Conservation (phyloP, 2,329 filamentous ascomycete species). For the Biscogniauxia sp. region DNA sequence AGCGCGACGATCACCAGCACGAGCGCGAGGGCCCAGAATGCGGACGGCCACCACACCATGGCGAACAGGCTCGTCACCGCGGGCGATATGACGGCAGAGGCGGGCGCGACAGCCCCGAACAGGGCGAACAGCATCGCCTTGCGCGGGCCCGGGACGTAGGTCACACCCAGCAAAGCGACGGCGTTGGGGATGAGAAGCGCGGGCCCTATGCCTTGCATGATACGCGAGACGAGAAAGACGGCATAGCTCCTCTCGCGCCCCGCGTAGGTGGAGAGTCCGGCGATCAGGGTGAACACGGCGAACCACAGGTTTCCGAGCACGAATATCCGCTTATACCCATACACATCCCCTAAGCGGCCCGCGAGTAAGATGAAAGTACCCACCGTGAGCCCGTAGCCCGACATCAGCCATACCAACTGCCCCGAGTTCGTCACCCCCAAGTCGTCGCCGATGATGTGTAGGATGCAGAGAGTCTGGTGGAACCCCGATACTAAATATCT, state of each 20-base stretch:
- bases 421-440: constrained; percentile 40
- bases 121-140: constrained; percentile 34
- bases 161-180: constrained; percentile 50
- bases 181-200: constrained; percentile 53
- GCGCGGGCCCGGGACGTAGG: constrained; percentile 39
- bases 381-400: constrained; percentile 46
- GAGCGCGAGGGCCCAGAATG: constrained; percentile 29
- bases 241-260: constrained; percentile 22
- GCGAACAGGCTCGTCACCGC: constrained; percentile 28
- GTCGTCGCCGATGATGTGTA: constrained; percentile 43
- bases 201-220: constrained; percentile 49
- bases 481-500: constrained; percentile 26
- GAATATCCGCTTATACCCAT: constrained; percentile 48
- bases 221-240: constrained; percentile 41
- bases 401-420: constrained; percentile 45
- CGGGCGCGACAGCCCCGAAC: constrained; percentile 34
- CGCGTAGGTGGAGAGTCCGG: constrained; percentile 41
- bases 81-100: constrained; percentile 30
- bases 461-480: constrained; percentile 30
- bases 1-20: constrained; percentile 24
- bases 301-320: constrained; percentile 50
- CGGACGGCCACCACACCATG: constrained; percentile 30
- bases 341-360: constrained; percentile 48
- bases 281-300: constrained; percentile 44
- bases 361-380: constrained; percentile 50